Conservation (phyloP, 1,284 basidiomycete genomes). For the Ustilago trichophora region DNA sequence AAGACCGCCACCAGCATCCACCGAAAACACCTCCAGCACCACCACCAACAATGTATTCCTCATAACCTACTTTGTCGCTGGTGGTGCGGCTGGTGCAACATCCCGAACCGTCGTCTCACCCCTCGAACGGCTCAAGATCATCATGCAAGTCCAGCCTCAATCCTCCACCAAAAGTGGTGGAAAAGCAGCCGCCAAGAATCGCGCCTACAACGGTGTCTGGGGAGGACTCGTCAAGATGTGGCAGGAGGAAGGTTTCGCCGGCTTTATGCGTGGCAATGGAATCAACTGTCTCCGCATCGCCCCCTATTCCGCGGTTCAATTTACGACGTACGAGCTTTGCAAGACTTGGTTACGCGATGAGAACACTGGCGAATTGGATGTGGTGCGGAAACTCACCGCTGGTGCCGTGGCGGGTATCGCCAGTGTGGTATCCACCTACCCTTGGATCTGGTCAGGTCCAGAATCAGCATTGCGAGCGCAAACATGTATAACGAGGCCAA, state of each 20-base stretch:
- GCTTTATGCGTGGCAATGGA: constrained; percentile 85
- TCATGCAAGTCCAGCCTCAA: constrained; percentile 73
- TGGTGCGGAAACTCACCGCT: constrained; percentile 79
- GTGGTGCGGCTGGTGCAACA: constrained; percentile 72
- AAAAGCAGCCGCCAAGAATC: constrained; percentile 13
- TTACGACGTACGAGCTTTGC: constrained; percentile 84
- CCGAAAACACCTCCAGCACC: too few relatives aligned
- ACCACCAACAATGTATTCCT: constrained; percentile 42
- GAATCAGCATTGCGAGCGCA: constrained; percentile 80
- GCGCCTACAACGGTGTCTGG: constrained; percentile 61
- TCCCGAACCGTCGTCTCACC: constrained; percentile 91
- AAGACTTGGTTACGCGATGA: constrained; percentile 72
- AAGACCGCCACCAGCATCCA: too few relatives aligned
- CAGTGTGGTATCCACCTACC: constrained; percentile 90
- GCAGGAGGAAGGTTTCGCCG: constrained; percentile 88
- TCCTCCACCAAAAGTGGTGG: not conserved
- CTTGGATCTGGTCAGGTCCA: constrained; percentile 90
- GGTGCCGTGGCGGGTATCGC: constrained; percentile 91
- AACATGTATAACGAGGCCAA: constrained; percentile 59
- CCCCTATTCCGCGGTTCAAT: constrained; percentile 83
- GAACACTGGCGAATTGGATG: constrained; percentile 75
- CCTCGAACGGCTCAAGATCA: constrained; percentile 90
- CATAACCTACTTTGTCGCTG: constrained; percentile 72
- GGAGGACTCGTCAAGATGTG: constrained; percentile 74
- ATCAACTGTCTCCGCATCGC: constrained; percentile 91